Percentiles rank a stretch among this genome's conserved stretches.
These are phyloP conservation scores for Fraxinus latifolia DNA, from an alignment of 305 asterid genomes.

Conservation along the genomic window DNA sequence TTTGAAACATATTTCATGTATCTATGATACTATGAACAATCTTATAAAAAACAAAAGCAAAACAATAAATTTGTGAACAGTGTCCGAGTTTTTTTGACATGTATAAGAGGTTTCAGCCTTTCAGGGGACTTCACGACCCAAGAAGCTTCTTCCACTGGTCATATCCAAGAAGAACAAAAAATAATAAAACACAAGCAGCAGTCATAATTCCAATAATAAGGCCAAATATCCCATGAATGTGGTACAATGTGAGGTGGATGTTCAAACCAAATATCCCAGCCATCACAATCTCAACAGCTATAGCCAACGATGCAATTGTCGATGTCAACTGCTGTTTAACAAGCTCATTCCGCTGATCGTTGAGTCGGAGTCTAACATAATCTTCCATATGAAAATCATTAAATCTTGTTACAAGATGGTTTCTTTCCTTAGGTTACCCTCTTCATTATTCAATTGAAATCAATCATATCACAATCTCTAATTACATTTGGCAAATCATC, in stretches of 20 bases:
- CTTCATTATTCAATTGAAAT: neutral
- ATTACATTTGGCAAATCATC: neutral
- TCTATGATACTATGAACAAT: neutral
- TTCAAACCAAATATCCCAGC: constrained; percentile 89
- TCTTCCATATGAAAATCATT: neutral
- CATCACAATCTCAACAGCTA: constrained; percentile 55
- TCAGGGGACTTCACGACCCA: constrained; percentile 27
- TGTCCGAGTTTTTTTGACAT: neutral
- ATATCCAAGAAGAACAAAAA: constrained; percentile 22
- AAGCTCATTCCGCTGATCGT: constrained; percentile 57
- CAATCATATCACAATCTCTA: neutral
- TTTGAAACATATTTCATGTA: neutral
- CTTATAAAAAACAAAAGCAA: neutral
- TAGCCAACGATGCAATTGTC: constrained; percentile 72
- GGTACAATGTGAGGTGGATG: constrained; percentile 53
- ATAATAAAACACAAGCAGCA: constrained; percentile 28
- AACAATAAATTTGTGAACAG: neutral
- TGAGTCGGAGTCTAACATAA: neutral
- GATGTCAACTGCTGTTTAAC: constrained; percentile 78
- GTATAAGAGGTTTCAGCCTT: neutral
- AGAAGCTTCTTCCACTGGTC: constrained; percentile 35
- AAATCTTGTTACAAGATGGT: neutral
- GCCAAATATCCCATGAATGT: constrained; percentile 44
- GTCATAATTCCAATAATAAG: constrained; percentile 26
- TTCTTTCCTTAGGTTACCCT: neutral